Percentiles rank a stretch among this genome's conserved stretches.
These are phyloP conservation scores for Mycogone perniciosa DNA, from an alignment of 2,329 filamentous ascomycete genomes.

Conservation along the genomic window DNA sequence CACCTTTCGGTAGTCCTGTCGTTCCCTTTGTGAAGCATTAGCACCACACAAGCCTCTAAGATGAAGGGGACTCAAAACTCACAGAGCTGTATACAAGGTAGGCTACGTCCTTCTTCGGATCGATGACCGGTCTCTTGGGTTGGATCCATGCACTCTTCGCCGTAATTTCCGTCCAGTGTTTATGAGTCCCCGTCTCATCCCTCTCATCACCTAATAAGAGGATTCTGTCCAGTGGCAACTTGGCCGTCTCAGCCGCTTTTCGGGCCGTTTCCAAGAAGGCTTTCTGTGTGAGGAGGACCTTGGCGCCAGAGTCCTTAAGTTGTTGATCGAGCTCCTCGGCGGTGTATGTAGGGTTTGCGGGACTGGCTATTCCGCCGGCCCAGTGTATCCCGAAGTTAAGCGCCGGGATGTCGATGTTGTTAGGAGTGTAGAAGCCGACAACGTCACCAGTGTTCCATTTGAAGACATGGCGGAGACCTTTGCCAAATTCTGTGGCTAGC, in stretches of 20 bases:
- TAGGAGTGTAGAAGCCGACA: conserved; percentile 75
- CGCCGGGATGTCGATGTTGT: conserved; percentile 75
- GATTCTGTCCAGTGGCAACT: conserved; percentile 65
- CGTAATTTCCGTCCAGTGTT: conserved; percentile 67
- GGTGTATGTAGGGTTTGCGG: conserved; percentile 84
- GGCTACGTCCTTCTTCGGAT: conserved; percentile 66
- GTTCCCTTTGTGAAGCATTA: conserved; percentile 50
- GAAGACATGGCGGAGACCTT: conserved; percentile 67
- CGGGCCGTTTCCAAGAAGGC: conserved; percentile 57
- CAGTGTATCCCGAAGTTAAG: conserved; percentile 74
- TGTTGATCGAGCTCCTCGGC: conserved; percentile 78
- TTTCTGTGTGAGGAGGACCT: conserved; percentile 67
- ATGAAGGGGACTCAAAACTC: conserved; percentile 7
- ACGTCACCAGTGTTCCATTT: conserved; percentile 80
- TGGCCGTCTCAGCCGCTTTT: conserved; percentile 62
- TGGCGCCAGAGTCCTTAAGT: conserved; percentile 70
- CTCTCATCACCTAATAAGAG: conserved; percentile 66
- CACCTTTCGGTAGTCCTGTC: conserved; percentile 85
- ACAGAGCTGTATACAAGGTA: conserved; percentile 79
- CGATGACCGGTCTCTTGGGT: conserved; percentile 50
- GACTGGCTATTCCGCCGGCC: conserved; percentile 76
- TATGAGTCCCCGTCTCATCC: conserved; percentile 52
- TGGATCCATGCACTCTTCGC: conserved; percentile 49
- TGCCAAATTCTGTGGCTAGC: conserved; percentile 68
- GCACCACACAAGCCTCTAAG: neutral